Evolutionary conservation across 768 basidiomycete genomes (phyloP).

Genomic region (Amanita molliuscula): DNA sequence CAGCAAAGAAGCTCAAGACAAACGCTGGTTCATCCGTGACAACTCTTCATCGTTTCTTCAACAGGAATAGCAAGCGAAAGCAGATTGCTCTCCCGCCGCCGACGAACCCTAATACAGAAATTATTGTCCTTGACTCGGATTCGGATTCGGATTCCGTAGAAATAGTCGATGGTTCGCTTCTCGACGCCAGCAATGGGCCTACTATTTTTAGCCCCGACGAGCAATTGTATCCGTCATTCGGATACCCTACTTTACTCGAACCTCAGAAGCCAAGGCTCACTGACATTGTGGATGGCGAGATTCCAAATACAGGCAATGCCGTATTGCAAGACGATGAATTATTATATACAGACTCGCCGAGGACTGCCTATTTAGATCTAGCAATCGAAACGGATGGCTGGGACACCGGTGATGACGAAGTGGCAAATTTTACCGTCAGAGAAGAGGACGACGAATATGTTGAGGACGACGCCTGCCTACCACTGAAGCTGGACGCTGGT

Average conservation of each 20-base stretch:
- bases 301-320: neutral
- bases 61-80: conserved; percentile 10
- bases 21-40: conserved; percentile 18
- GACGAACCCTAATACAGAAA: conserved; percentile 18
- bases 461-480: conserved; percentile 11
- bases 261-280: neutral
- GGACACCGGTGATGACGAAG: conserved; percentile 66
- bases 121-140: conserved; percentile 60
- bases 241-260: conserved; percentile 12
- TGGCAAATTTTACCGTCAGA: conserved; percentile 10
- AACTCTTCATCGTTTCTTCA: conserved; percentile 40
- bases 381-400: conserved; percentile 30
- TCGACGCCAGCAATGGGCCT: neutral
- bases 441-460: conserved; percentile 16
- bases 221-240: conserved; percentile 11
- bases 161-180: conserved; percentile 16
- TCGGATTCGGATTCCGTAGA: conserved; percentile 42
- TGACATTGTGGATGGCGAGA: neutral
- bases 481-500: neutral
- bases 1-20: conserved; percentile 25
- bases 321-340: neutral
- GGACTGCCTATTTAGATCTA: conserved; percentile 11
- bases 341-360: neutral
- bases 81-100: conserved; percentile 1
- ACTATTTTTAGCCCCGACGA: conserved; percentile 12